Percentiles rank a stretch among this genome's conserved stretches.
These are phyloP conservation scores for Stephania cephalantha DNA, from an alignment of 164 flowering plant species.

Conservation along the genomic window DNA sequence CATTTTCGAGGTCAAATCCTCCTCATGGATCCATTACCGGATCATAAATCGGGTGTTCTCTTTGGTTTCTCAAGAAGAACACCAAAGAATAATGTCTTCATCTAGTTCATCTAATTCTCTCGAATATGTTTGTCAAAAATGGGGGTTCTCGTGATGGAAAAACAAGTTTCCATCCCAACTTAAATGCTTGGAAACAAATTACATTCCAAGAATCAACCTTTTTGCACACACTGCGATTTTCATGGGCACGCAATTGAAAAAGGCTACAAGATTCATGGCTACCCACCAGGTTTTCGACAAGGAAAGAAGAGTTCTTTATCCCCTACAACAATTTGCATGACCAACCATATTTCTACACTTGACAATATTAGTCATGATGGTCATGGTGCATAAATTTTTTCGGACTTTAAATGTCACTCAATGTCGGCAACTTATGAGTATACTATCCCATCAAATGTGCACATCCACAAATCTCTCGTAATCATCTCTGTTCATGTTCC, in stretches of 20 bases:
- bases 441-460: too few species aligned
- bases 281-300: not conserved
- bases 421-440: too few species aligned
- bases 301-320: too few species aligned
- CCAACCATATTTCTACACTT: too few species aligned
- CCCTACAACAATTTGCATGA: too few species aligned
- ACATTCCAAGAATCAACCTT: not conserved
- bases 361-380: too few species aligned
- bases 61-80: not conserved
- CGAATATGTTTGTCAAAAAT: not conserved
- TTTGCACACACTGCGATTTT: not conserved
- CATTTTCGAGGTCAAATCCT: not conserved
- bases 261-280: not conserved
- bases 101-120: too few species aligned
- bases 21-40: slow-evolving; percentile 4
- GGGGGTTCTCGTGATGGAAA: not conserved
- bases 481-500: too few species aligned
- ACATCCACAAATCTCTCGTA: too few species aligned
- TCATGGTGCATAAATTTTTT: too few species aligned
- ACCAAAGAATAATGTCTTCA: too few species aligned
- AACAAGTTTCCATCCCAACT: not conserved
- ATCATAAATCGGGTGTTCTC: not conserved
- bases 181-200: not conserved
- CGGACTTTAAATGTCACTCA: too few species aligned
- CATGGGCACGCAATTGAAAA: not conserved